phyloP scores from a whole-genome alignment of 2,329 filamentous ascomycete genomes.

The Plectosphaerella plurivora region DNA sequence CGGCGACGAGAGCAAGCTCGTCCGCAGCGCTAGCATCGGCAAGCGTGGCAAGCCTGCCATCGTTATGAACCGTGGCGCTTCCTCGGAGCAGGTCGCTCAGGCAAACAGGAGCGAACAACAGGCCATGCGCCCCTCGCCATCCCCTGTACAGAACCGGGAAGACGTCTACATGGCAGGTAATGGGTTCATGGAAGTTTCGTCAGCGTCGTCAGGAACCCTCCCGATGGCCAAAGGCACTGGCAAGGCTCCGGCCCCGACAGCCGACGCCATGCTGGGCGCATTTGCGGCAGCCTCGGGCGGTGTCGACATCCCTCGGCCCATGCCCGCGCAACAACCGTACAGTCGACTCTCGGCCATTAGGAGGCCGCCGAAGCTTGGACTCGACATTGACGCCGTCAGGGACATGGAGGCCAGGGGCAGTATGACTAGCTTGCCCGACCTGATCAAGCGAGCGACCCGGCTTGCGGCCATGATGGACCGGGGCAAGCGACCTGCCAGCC shows the following conservation, averaged over 20 bases:
- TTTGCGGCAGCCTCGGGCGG: slow-evolving; percentile 43
- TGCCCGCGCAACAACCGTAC: slow-evolving; percentile 26
- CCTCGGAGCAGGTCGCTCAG: slow-evolving; percentile 6
- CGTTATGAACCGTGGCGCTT: slow-evolving; percentile 35
- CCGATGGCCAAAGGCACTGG: slow-evolving; percentile 19
- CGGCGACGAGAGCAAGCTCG: slow-evolving; percentile 52
- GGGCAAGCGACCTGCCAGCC: slow-evolving; percentile 62
- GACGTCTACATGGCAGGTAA: slow-evolving; percentile 38
- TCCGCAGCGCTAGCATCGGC: slow-evolving; percentile 58
- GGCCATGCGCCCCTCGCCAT: slow-evolving; percentile 25
- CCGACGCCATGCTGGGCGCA: slow-evolving; percentile 45
- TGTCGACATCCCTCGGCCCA: slow-evolving; percentile 19
- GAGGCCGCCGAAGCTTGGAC: slow-evolving; percentile 61
- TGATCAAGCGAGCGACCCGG: slow-evolving; percentile 83
- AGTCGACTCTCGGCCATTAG: slow-evolving; percentile 51
- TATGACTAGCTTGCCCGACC: slow-evolving; percentile 83
- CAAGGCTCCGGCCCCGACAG: slow-evolving; percentile 24
- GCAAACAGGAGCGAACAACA: slow-evolving; percentile 17
- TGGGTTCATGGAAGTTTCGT: slow-evolving; percentile 40
- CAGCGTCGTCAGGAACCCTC: slow-evolving; percentile 40
- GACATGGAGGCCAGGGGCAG: slow-evolving; percentile 82
- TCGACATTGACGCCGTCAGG: slow-evolving; percentile 74
- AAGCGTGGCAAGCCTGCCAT: slow-evolving; percentile 55
- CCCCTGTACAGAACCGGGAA: slow-evolving; percentile 24
- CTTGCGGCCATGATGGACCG: slow-evolving; percentile 85